Evolutionary conservation across 140 eudicot genomes (phyloP).

Genomic region (Anethum foeniculum): DNA sequence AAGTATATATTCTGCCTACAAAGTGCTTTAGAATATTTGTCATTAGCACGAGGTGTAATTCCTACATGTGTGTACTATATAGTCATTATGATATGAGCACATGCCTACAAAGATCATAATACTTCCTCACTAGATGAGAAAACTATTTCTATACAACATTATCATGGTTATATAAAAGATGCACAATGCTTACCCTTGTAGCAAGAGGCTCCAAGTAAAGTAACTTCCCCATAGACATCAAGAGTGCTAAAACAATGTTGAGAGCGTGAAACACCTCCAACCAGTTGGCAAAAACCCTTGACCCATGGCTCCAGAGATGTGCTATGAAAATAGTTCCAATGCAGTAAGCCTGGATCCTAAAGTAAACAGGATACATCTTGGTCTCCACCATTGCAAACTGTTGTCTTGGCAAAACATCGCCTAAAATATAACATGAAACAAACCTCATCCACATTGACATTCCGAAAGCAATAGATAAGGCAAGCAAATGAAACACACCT

Average conservation of each 20-base stretch:
- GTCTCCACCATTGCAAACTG: slow-evolving; percentile 77
- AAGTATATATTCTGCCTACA: background rate
- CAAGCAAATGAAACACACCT: slow-evolving; percentile 51
- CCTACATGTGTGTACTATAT: background rate
- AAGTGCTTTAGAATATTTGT: background rate
- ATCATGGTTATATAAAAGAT: background rate
- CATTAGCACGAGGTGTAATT: background rate
- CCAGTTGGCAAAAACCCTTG: background rate
- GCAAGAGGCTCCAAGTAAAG: slow-evolving; percentile 69
- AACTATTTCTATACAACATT: background rate
- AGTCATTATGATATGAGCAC: background rate
- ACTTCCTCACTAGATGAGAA: background rate
- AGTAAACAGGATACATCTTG: slow-evolving; percentile 68
- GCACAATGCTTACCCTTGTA: slow-evolving; percentile 44
- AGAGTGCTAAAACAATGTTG: slow-evolving; percentile 36
- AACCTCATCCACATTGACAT: slow-evolving; percentile 71
- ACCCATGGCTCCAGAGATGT: slow-evolving; percentile 28
- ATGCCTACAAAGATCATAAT: background rate
- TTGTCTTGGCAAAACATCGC: slow-evolving; percentile 40
- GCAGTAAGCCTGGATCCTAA: slow-evolving; percentile 51
- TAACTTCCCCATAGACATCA: slow-evolving; percentile 44
- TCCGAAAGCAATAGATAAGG: slow-evolving; percentile 63
- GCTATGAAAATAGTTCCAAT: slow-evolving; percentile 49
- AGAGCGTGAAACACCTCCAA: slow-evolving; percentile 37
- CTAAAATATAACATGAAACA: slow-evolving; percentile 56